These are phyloP conservation scores for Paracamarosporium sp. DNA, from an alignment of 2,329 filamentous ascomycete genomes.

Conservation along the genomic window DNA sequence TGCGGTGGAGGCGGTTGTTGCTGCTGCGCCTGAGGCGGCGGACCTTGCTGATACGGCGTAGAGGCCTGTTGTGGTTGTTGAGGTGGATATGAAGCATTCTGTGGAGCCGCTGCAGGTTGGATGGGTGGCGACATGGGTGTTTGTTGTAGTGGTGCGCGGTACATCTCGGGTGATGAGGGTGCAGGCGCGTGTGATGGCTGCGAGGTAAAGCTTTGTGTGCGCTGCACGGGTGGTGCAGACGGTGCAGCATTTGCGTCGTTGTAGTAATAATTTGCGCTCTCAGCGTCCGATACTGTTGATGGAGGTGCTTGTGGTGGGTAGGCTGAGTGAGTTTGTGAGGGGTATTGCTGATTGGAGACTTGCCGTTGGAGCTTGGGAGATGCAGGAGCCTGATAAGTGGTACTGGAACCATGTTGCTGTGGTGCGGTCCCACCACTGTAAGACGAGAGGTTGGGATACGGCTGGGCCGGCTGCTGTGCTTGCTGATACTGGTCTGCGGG, in stretches of 20 bases:
- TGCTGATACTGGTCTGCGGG: constrained; percentile 41
- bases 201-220: constrained; percentile 36
- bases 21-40: constrained; percentile 7
- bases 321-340: constrained; percentile 31
- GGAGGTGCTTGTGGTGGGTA: constrained; percentile 45
- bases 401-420: constrained; percentile 33
- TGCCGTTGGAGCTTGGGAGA: constrained; percentile 48
- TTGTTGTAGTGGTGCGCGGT: constrained; percentile 28
- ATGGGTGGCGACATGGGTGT: constrained; percentile 40
- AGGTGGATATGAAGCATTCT: constrained; percentile 40
- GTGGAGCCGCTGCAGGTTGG: constrained; percentile 35
- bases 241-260: constrained; percentile 30
- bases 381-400: constrained; percentile 37
- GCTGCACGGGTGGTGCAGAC: constrained; percentile 35
- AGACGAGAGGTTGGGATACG: constrained; percentile 40
- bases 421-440: constrained; percentile 22
- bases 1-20: constrained; percentile 20
- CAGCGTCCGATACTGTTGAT: constrained; percentile 40
- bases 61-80: constrained; percentile 26
- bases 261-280: constrained; percentile 44
- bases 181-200: constrained; percentile 41
- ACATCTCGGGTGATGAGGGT: constrained; percentile 44
- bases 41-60: constrained; percentile 14
- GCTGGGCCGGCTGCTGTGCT: constrained; percentile 43
- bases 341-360: constrained; percentile 42